phyloP scores from a whole-genome alignment of 75 land plant species.

The Sequoia sempervirens region DNA sequence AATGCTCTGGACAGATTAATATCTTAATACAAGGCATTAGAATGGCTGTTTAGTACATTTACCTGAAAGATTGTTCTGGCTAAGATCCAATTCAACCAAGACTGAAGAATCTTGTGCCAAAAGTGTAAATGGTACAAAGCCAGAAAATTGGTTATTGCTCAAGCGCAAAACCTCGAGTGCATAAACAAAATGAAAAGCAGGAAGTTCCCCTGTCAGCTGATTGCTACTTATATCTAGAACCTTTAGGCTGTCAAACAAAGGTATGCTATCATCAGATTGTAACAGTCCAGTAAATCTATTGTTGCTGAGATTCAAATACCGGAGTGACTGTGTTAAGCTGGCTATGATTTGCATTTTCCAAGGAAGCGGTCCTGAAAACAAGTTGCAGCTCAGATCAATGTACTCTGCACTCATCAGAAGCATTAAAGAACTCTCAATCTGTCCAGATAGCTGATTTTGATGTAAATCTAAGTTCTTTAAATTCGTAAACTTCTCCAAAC shows the following conservation, averaged over 20 bases:
- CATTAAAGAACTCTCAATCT: conserved; percentile 38
- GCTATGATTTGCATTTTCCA: conserved; percentile 31
- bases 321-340: conserved; percentile 36
- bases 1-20: background rate
- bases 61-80: conserved; percentile 93
- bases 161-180: conserved; percentile 68
- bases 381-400: conserved; percentile 76
- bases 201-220: conserved; percentile 72
- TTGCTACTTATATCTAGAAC: conserved; percentile 87
- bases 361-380: conserved; percentile 32
- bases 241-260: conserved; percentile 53
- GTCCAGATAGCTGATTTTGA: conserved; percentile 56
- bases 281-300: conserved; percentile 67
- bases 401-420: conserved; percentile 42
- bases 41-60: conserved; percentile 8
- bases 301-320: conserved; percentile 73
- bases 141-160: conserved; percentile 66
- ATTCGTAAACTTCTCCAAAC: conserved; percentile 29
- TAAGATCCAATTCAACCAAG: conserved; percentile 79
- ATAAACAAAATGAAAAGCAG: conserved; percentile 74
- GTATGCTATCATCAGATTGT: conserved; percentile 30
- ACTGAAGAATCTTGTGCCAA: conserved; percentile 64
- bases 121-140: conserved; percentile 69
- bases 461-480: conserved; percentile 59
- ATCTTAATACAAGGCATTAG: background rate